Evolutionary conservation across 805 yeast genomes (phyloP).

Genomic region (Candida michaelii): DNA sequence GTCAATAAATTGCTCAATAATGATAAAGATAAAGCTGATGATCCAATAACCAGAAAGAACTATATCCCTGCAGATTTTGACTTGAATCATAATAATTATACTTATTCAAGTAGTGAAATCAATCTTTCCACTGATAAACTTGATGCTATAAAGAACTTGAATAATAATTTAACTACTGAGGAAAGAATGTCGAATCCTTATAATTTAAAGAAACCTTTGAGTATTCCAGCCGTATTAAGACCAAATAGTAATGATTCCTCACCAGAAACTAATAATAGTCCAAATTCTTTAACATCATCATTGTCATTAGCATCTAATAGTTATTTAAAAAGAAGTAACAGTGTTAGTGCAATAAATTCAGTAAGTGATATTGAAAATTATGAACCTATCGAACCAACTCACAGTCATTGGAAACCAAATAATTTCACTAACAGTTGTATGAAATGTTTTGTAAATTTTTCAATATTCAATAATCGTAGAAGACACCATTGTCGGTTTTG

Average conservation of each 20-base stretch:
- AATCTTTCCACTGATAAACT: slow-evolving; percentile 11
- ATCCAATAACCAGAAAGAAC: neutral
- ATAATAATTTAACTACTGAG: slow-evolving; percentile 20
- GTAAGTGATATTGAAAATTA: slow-evolving; percentile 3
- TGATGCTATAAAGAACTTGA: slow-evolving; percentile 24
- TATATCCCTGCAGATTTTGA: slow-evolving; percentile 48
- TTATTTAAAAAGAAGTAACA: slow-evolving; percentile 3
- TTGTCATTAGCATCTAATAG: slow-evolving; percentile 6
- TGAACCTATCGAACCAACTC: slow-evolving; percentile 45
- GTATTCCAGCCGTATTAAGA: slow-evolving; percentile 54
- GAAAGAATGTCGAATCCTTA: slow-evolving; percentile 34
- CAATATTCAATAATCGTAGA: slow-evolving; percentile 30
- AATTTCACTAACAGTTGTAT: slow-evolving; percentile 39
- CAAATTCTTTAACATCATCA: slow-evolving; percentile 5
- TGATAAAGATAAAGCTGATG: neutral
- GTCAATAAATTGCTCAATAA: too few species aligned
- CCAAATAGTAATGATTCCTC: slow-evolving; percentile 23
- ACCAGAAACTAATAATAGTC: slow-evolving; percentile 11
- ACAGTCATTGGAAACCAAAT: slow-evolving; percentile 54
- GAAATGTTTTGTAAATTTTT: slow-evolving; percentile 38
- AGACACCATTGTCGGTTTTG: slow-evolving; percentile 55
- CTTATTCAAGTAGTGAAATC: slow-evolving; percentile 13
- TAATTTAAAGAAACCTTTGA: slow-evolving; percentile 46
- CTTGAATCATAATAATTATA: slow-evolving; percentile 21
- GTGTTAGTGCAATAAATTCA: slow-evolving; percentile 6